Percentiles rank a stretch among this genome's conserved stretches.
These are phyloP conservation scores for Clarkia xantiana DNA, from an alignment of 345 rosid species.

Conservation along the genomic window DNA sequence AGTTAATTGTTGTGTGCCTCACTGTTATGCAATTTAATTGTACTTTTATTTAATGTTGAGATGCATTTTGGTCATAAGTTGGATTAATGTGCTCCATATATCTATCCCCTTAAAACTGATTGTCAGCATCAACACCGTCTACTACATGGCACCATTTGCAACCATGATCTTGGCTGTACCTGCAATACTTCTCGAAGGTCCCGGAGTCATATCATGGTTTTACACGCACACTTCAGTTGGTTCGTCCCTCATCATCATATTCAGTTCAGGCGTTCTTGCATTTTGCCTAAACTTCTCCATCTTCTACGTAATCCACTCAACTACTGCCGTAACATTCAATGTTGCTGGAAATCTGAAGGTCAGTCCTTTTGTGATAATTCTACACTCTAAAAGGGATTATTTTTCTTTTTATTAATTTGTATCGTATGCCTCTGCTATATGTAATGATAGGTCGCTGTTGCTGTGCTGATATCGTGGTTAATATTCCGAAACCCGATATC, in stretches of 20 bases:
- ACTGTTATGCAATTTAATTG: no score
- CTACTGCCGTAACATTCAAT: conserved; percentile 96
- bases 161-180: conserved; percentile 89
- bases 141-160: conserved; percentile 98
- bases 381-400: neutral
- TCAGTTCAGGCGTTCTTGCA: conserved; percentile 85
- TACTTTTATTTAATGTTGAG: no score
- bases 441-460: conserved; percentile 70
- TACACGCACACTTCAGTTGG: conserved; percentile 33
- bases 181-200: conserved; percentile 78
- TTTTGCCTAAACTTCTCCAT: conserved; percentile 98
- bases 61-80: no score
- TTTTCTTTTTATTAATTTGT: neutral
- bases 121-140: conserved; percentile 78
- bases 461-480: conserved; percentile 84
- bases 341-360: conserved; percentile 99
- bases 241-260: conserved; percentile 62
- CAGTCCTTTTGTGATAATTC: conserved; percentile 9
- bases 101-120: no score
- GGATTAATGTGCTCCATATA: no score
- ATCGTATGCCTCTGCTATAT: neutral
- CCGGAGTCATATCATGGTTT: conserved; percentile 73
- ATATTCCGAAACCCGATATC: conserved; percentile 91
- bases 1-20: no score
- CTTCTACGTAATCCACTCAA: conserved; percentile 94